Base-by-base conservation (phyloP, 2,329 filamentous ascomycete genomes). In the Sclerotinia subarctica region DNA sequence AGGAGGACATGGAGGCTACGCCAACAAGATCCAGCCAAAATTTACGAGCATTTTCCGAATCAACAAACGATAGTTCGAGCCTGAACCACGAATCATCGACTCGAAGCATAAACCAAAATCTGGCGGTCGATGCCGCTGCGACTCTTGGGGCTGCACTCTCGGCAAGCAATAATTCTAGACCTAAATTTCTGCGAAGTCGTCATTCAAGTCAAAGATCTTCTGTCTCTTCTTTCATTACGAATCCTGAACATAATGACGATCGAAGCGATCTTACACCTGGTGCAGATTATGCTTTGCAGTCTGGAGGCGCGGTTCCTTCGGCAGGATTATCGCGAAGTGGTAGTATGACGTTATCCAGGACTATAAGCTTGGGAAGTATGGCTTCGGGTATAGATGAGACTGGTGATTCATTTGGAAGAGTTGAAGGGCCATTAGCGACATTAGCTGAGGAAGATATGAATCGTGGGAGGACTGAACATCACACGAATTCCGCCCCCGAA, bases 331-430 rank as follows among this genome's bases (percentile, higher is more conserved):
- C 83, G 35, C 82, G 83, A 49, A 81, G 76, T 74, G 81, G 74
- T 74, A 77, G 81, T 78, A 86, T 84, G 76, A 83, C 85, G 69
- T 82, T 96, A 66, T 88, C 90, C 26, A 85, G 94, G 32, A 86
- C 93, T 15, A 89, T 94, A 70, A 97, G 94, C 79, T 85, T 97
- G 69, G 93, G 93, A 29, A 97, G 94, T 77, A 93, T 97, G 81
- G 90, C 88, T 2, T 97, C 93, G 6, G 92, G 90, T 0, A 80
- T 84, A 58, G 85, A 88, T n/a, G 86, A 88, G 26, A 70, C 67
- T 15, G 75, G 73, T 73, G 81, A 67, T 24, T 70, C 73, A 17
- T 69, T 69, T 35, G 67, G 65, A 47, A 69, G 71, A 75, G 80
- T 58, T 79, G 84, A 85, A 52, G 80, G 79, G 7, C 82, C 79